Evolutionary conservation across 2,329 filamentous ascomycete genomes (phyloP).

Genomic region (Curvularia eragrostidis): DNA sequence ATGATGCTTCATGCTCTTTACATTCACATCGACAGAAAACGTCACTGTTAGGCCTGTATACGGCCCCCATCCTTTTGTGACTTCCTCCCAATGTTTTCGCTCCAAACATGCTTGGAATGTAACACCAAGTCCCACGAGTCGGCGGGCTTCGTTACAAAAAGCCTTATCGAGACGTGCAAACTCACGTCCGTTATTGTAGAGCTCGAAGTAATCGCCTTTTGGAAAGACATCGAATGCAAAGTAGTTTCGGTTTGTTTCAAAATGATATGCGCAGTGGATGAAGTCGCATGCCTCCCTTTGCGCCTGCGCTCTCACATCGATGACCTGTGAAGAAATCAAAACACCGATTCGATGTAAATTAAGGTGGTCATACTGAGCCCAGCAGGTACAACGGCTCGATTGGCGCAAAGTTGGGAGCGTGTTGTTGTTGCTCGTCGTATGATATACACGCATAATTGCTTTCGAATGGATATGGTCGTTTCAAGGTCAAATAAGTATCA

Average conservation of each 20-base stretch:
- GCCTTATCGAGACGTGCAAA: conserved; percentile 16
- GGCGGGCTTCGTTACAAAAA: conserved; percentile 12
- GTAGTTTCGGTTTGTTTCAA: not conserved
- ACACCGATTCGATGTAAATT: not conserved
- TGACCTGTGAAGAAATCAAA: conserved; percentile 3
- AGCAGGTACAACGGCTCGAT: not conserved
- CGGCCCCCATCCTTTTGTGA: not conserved
- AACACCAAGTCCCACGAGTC: conserved; percentile 7
- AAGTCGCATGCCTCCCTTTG: not conserved
- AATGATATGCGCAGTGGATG: not conserved
- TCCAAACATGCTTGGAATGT: conserved; percentile 6
- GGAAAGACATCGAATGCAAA: not conserved
- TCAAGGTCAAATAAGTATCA: not conserved
- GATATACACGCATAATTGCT: not conserved
- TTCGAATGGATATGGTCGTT: conserved; percentile 11
- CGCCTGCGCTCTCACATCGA: conserved; percentile 10
- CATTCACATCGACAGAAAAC: conserved; percentile 13
- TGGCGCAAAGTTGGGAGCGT: not conserved
- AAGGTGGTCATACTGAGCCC: not conserved
- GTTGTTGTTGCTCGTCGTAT: not conserved
- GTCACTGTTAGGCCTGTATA: not conserved
- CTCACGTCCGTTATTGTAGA: not conserved
- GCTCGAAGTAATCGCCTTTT: conserved; percentile 13
- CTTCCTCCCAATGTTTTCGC: conserved; percentile 3
- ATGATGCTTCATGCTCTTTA: conserved; percentile 13